Evolutionary conservation across 2,329 filamentous ascomycete species (phyloP).

Genomic region (Ophiostoma australiae): DNA sequence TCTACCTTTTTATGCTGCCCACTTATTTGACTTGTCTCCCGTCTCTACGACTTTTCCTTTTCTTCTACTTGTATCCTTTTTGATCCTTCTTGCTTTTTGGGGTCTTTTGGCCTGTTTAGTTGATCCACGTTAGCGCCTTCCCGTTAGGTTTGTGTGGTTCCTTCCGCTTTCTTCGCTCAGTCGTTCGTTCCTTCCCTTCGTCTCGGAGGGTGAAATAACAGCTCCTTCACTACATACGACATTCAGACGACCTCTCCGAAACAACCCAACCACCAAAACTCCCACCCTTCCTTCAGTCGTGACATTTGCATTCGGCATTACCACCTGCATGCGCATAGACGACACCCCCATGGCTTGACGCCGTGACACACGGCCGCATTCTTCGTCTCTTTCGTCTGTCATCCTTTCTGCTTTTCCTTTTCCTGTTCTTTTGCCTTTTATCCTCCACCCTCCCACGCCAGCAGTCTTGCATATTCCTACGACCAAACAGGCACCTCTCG

Average conservation of each 20-base stretch:
- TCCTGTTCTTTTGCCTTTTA: background rate
- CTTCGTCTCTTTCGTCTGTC: background rate
- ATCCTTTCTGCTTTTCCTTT: background rate
- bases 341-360: conserved; percentile 10
- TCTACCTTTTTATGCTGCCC: background rate
- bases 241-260: too few relatives aligned
- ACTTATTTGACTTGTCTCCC: background rate
- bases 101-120: background rate
- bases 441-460: background rate
- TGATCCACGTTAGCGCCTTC: conserved; percentile 1
- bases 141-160: background rate
- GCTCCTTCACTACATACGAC: background rate
- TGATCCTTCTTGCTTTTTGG: background rate
- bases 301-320: background rate
- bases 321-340: background rate
- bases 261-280: background rate
- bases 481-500: background rate
- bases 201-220: background rate
- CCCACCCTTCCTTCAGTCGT: background rate
- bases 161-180: background rate
- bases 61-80: background rate
- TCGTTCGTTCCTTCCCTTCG: background rate
- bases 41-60: background rate
- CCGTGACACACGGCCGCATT: conserved; percentile 10
- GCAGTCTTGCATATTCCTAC: background rate